Evolutionary conservation across 495 filamentous ascomycete genomes (phyloP).

Genomic region (Tuber aestivum): DNA sequence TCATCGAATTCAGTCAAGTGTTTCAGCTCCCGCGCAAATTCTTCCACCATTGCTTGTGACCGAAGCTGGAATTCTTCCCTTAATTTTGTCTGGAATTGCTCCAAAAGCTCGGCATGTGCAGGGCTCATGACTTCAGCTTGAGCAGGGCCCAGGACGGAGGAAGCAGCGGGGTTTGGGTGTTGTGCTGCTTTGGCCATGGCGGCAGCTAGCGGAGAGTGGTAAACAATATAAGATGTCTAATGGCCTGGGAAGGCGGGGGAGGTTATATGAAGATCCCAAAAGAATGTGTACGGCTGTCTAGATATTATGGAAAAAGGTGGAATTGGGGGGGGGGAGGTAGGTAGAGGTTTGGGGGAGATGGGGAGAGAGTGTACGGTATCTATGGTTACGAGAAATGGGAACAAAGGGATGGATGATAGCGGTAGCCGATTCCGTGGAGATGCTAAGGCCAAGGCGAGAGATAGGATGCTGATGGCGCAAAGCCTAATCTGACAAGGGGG

Average conservation of each 20-base stretch:
- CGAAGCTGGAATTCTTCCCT: background rate
- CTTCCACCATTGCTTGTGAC: background rate
- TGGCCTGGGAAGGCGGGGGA: background rate
- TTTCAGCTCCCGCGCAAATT: background rate
- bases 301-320: background rate
- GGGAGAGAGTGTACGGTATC: background rate
- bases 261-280: too few relatives aligned
- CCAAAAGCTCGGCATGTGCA: background rate
- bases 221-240: background rate
- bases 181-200: background rate
- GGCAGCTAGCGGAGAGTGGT: background rate
- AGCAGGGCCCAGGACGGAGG: background rate
- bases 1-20: background rate
- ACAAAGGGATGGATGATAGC: too few relatives aligned
- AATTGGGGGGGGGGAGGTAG: background rate
- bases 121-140: background rate
- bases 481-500: too few relatives aligned
- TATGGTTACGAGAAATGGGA: too few relatives aligned
- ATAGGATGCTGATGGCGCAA: too few relatives aligned
- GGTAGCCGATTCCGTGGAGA: too few relatives aligned
- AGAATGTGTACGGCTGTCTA: background rate
- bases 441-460: too few relatives aligned
- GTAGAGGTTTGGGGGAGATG: background rate
- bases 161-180: background rate
- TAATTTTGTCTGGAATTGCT: background rate